Evolutionary conservation across 371 early-diverging fungal genomes (phyloP).

Genomic region (Apophysomyces elegans): DNA sequence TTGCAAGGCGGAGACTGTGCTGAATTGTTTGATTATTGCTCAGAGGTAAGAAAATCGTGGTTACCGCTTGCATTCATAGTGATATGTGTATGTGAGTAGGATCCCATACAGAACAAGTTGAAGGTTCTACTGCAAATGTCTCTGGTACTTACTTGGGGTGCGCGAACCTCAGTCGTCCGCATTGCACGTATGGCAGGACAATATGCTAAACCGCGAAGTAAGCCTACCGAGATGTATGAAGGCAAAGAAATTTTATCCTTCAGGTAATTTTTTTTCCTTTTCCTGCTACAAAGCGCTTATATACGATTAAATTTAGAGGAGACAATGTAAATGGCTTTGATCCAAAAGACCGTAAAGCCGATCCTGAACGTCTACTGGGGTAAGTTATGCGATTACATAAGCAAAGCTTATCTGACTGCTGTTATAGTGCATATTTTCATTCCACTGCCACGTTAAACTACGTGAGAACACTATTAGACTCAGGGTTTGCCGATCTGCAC

Average conservation of each 20-base stretch:
- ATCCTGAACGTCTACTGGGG: conserved; percentile 90
- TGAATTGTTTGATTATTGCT: conserved; percentile 96
- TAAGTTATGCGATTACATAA: conserved; percentile 29
- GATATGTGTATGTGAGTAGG: conserved; percentile 37
- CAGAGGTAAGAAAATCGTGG: conserved; percentile 57
- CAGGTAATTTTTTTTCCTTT: conserved; percentile 47
- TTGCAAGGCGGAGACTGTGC: conserved; percentile 99
- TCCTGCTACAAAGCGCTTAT: background rate
- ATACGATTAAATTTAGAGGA: conserved; percentile 56
- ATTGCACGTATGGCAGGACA: conserved; percentile 98
- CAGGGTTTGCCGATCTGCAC: conserved; percentile 90
- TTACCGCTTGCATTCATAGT: background rate
- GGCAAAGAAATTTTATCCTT: conserved; percentile 80
- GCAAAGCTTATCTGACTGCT: conserved; percentile 1
- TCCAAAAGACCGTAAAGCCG: conserved; percentile 85
- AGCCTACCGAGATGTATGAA: conserved; percentile 86
- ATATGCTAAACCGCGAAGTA: conserved; percentile 97
- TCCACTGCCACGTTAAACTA: conserved; percentile 97
- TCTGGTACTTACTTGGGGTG: conserved; percentile 93
- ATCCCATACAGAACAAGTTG: conserved; percentile 90
- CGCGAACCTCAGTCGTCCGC: conserved; percentile 89
- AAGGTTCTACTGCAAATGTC: conserved; percentile 97
- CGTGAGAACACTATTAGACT: conserved; percentile 81
- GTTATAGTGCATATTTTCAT: conserved; percentile 88
- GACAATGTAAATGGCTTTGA: conserved; percentile 97